Conservation (phyloP, 2,329 filamentous ascomycete genomes). For the Aspergillus tanneri region DNA sequence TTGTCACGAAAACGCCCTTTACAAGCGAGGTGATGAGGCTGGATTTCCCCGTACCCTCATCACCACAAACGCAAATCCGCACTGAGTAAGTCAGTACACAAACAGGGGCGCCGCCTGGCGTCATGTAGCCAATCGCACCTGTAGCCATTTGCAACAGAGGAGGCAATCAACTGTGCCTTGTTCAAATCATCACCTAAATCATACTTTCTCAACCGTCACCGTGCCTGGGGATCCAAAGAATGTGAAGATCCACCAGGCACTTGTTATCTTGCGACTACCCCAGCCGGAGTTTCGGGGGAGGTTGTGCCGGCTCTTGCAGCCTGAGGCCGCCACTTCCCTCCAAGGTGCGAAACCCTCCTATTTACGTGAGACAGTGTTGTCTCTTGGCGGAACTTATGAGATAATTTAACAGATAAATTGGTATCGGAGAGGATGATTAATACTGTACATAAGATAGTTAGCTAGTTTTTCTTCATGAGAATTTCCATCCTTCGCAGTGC, state of each 20-base stretch:
- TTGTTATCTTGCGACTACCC: slow-evolving; percentile 12
- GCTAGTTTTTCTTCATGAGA: too few relatives aligned
- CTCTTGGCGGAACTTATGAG: too few relatives aligned
- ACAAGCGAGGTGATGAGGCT: slow-evolving; percentile 92
- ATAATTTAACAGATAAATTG: too few relatives aligned
- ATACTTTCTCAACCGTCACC: background rate
- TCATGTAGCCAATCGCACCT: slow-evolving; percentile 18
- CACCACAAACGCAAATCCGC: slow-evolving; percentile 92
- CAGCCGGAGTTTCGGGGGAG: slow-evolving; percentile 19
- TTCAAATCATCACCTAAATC: slow-evolving; percentile 17
- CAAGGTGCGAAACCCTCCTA: too few relatives aligned
- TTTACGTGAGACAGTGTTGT: too few relatives aligned
- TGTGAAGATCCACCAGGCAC: background rate
- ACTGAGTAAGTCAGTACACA: slow-evolving; percentile 51
- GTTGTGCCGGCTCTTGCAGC: slow-evolving; percentile 18
- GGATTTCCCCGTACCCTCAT: slow-evolving; percentile 92
- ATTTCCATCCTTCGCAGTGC: too few relatives aligned
- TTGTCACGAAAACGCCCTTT: slow-evolving; percentile 93
- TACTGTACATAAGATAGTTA: too few relatives aligned
- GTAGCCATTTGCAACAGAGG: slow-evolving; percentile 23
- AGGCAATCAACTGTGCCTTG: slow-evolving; percentile 5
- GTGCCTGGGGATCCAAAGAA: background rate
- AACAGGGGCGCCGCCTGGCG: slow-evolving; percentile 4
- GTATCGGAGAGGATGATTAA: too few relatives aligned
- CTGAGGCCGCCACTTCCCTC: too few relatives aligned